Evolutionary conservation across 306 rosid genomes (phyloP).

Genomic region (Echinosophora koreensis): DNA sequence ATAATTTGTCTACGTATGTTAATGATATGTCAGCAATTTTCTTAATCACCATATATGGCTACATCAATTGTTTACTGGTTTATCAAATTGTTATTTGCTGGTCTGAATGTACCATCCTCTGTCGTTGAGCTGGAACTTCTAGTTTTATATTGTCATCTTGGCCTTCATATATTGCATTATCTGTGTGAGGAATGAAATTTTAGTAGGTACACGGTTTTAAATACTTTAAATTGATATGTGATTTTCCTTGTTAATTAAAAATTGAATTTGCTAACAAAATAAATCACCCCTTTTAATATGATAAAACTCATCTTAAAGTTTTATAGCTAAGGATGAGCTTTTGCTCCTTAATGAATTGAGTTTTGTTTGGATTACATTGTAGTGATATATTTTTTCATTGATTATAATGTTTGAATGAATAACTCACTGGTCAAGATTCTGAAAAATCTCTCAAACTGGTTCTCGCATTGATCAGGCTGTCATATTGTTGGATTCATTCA

Average conservation of each 20-base stretch:
- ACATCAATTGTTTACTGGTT: slow-evolving; percentile 16
- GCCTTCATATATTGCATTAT: slow-evolving; percentile 5
- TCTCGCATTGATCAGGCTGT: not conserved
- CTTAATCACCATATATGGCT: not conserved
- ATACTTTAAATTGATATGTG: not conserved
- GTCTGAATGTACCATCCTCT: not conserved
- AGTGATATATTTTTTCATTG: not conserved
- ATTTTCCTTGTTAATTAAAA: not conserved
- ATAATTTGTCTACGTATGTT: not conserved
- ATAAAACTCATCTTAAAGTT: not conserved
- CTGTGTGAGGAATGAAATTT: not conserved
- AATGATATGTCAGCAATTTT: slow-evolving; percentile 3
- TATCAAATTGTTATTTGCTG: slow-evolving; percentile 13
- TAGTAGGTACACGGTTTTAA: not conserved
- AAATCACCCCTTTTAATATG: not conserved
- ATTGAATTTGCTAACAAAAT: not conserved
- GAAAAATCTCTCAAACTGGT: not conserved
- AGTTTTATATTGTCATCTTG: not conserved
- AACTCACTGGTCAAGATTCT: not conserved
- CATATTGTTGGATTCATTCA: slow-evolving; percentile 1
- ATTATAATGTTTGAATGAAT: not conserved
- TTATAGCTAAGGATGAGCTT: not conserved
- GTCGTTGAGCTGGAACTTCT: slow-evolving; percentile 18
- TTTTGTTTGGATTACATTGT: slow-evolving; percentile 16
- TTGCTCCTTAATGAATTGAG: slow-evolving; percentile 2